Base-by-base conservation (phyloP, 2,329 filamentous ascomycete genomes). In the Colletotrichum liriopes region DNA sequence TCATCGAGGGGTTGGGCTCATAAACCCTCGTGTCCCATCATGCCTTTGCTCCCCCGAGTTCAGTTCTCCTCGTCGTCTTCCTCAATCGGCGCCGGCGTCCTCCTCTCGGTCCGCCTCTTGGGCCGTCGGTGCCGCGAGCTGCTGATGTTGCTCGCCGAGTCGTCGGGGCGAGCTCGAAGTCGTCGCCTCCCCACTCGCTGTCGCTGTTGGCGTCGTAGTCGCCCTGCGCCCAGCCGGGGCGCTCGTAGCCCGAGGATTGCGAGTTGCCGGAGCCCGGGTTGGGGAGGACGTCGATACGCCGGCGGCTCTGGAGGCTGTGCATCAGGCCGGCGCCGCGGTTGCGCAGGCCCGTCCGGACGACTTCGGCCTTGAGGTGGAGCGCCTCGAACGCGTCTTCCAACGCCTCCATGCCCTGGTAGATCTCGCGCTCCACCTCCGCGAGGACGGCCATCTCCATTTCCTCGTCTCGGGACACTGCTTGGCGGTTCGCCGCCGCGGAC, bases 321-420 rank as follows among this genome's bases (percentile, higher is more conserved):
- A 89, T 89, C 5, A 98, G 85, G 1, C 94, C 95, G 0, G 94
- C 94, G 18, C 92, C 92, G 51, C 96, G 93, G 79, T 96, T 93
- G 7, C 95, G 92, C 6, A 98, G 87, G 0, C 92, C 90, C 29
- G 90, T 91, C 6, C 96, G 92, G 20, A 98, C 93, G 23, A 87
- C 82, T 83, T 98, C 95, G 2, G 96, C 96, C 78, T 92, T 93
- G 75, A 91, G 89, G 79, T 98, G 96, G n/a, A 98, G 87, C 37
- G 90, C 91, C 83, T 98, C 96, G 77, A 98, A 98, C 0, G 95
- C 95, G 79, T 98, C 94, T 82, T 98, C 96, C 32, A 98, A 88
- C 0, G 91, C 92, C 83, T 98, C 96, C 96, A 98, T 98, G 73
- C 95, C 94, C 43, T 91, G 88, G 82, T 96, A 98, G 70, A 98